Percentiles rank a stretch among this genome's conserved stretches.
Conservation (phyloP, 2,329 filamentous ascomycete genomes). For the Hypocrella siamensis region DNA sequence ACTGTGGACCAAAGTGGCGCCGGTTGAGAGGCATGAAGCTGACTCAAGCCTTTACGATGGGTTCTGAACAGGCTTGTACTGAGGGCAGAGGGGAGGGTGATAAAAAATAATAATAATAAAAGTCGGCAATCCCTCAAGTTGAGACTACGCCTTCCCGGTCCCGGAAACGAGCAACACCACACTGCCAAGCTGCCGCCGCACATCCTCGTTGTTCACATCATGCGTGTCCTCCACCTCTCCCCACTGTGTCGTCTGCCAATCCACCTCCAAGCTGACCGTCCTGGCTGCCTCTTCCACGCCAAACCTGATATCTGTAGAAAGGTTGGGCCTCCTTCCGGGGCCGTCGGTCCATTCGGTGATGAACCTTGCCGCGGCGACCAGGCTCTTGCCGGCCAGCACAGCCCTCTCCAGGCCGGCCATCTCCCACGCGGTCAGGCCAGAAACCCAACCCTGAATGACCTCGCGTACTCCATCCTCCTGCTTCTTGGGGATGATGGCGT, state of each 20-base stretch:
- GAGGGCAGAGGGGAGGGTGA: too few relatives aligned
- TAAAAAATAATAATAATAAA: too few relatives aligned
- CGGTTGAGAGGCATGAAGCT: too few relatives aligned
- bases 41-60: too few relatives aligned
- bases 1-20: too few relatives aligned
- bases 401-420: conserved; percentile 76
- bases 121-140: neutral
- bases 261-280: conserved; percentile 68
- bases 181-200: conserved; percentile 76
- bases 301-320: conserved; percentile 30
- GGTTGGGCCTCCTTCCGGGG: conserved; percentile 33
- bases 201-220: conserved; percentile 85
- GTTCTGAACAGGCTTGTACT: too few relatives aligned
- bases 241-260: conserved; percentile 83
- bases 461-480: conserved; percentile 64
- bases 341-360: conserved; percentile 79
- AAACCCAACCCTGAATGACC: conserved; percentile 64
- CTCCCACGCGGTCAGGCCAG: conserved; percentile 58
- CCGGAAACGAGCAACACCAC: conserved; percentile 68
- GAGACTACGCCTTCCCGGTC: conserved; percentile 14
- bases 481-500: conserved; percentile 58
- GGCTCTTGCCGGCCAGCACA: conserved; percentile 71
- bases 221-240: conserved; percentile 97
- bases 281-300: conserved; percentile 70
- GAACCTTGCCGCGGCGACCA: conserved; percentile 62